Evolutionary conservation across 371 early-diverging fungal genomes (phyloP).

Genomic region (Enterocytospora artemiae): DNA sequence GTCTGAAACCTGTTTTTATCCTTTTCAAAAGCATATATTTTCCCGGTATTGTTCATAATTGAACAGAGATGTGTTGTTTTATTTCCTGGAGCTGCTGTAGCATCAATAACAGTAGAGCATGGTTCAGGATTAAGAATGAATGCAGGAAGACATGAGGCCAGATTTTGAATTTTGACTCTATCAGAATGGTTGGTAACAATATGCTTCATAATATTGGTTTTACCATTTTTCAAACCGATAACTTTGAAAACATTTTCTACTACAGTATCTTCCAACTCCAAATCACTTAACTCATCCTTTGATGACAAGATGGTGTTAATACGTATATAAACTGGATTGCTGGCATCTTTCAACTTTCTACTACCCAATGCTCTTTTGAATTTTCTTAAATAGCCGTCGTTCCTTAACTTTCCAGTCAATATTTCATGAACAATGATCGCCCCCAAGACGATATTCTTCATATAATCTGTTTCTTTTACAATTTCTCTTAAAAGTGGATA

Average conservation of each 20-base stretch:
- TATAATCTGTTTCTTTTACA: constrained; percentile 21
- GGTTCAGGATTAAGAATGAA: constrained; percentile 68
- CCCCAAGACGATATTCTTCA: constrained; percentile 23
- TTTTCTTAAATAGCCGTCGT: constrained; percentile 37
- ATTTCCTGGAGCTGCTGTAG: constrained; percentile 96
- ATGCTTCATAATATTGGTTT: not conserved
- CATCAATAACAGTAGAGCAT: constrained; percentile 71
- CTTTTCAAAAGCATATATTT: constrained; percentile 77
- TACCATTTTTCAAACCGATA: constrained; percentile 7
- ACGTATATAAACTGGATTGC: constrained; percentile 28
- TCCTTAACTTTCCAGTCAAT: constrained; percentile 43
- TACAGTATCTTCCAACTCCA: constrained; percentile 29
- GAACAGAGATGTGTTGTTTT: constrained; percentile 79
- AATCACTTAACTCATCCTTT: constrained; percentile 23
- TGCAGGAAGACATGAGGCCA: constrained; percentile 74
- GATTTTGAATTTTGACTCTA: constrained; percentile 51
- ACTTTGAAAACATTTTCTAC: constrained; percentile 51
- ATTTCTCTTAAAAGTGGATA: constrained; percentile 36
- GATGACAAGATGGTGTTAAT: constrained; percentile 42
- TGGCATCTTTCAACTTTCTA: not conserved
- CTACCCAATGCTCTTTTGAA: constrained; percentile 32
- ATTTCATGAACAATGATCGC: constrained; percentile 48
- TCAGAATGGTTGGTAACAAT: not conserved
- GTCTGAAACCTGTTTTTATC: constrained; percentile 68
- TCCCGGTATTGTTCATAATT: constrained; percentile 71